These are phyloP conservation scores for Saksenaea vasiformis DNA, from an alignment of 371 early-diverging fungal genomes.

Conservation along the genomic window DNA sequence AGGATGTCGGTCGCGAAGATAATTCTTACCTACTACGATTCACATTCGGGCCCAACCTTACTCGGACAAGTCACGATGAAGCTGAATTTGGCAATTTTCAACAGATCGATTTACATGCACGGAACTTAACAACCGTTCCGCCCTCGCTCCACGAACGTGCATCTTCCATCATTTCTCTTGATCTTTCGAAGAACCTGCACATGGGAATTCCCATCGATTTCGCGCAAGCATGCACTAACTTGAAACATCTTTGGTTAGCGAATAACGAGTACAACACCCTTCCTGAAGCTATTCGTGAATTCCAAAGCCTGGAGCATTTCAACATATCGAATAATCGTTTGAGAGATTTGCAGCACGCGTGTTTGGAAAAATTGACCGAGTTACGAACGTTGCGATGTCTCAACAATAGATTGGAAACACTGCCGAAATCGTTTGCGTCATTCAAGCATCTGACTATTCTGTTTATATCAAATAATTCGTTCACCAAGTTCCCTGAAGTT, in stretches of 20 bases:
- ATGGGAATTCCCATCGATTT: constrained; percentile 77
- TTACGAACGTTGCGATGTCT: constrained; percentile 66
- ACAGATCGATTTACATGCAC: constrained; percentile 59
- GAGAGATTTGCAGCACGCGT: constrained; percentile 55
- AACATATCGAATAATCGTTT: constrained; percentile 82
- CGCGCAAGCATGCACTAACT: constrained; percentile 63
- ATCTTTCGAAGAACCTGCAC: constrained; percentile 73
- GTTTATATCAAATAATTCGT: constrained; percentile 74
- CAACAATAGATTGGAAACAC: constrained; percentile 69
- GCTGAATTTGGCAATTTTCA: constrained; percentile 23
- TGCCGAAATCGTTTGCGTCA: constrained; percentile 61
- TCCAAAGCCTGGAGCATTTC: constrained; percentile 62
- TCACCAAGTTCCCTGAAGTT: constrained; percentile 64
- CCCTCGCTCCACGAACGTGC: constrained; percentile 70
- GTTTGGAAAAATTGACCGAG: constrained; percentile 56
- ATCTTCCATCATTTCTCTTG: constrained; percentile 63
- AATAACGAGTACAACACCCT: constrained; percentile 66
- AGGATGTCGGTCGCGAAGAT: constrained; percentile 81
- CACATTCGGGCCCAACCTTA: constrained; percentile 66
- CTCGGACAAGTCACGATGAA: constrained; percentile 45
- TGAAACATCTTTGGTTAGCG: constrained; percentile 71
- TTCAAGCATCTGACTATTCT: constrained; percentile 64
- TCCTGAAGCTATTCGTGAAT: constrained; percentile 60
- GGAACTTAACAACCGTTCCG: constrained; percentile 73
- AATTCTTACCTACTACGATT: constrained; percentile 83